Base-by-base conservation (phyloP, 306 rosid species). In the Astragalus glycyphyllos region DNA sequence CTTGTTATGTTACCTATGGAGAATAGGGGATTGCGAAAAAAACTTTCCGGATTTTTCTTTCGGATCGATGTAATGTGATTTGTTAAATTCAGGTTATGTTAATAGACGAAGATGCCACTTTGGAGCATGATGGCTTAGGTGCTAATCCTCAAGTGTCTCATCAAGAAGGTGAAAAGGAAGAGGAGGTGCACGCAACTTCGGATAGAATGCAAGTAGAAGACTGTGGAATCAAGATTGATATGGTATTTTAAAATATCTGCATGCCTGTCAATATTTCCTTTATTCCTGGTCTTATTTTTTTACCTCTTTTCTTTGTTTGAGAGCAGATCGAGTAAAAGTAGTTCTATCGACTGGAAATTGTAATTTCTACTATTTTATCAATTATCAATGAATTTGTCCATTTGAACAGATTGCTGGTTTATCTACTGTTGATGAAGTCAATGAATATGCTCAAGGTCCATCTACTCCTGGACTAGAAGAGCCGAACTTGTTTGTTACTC, bases 381-480 rank as follows among this genome's bases (percentile, higher is more conserved):
- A 51, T 64, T 49, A 72, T 58, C 13, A 65, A 51, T 75, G 17
- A 62, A 16, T 77, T 56, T 46, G 59, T 66, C 58, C 20, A 17
- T 81, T 56, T 80, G 78, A 78, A 46, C 81, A 88, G 95, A 72
- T 79, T 82, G 87, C 74, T 71, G 83, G 74, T 68, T 64, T 55
- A 15, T 83, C 82, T 23, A 53, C 76, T 34, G 53, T 68, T 75
- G 65, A 62, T 40, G 82, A 75, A 66, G 79, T 74, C 31, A 42
- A 75, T 69, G 85, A 75, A 47, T 84, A 79, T 69, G 84, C 87
- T 82, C 83, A 86, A 69, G 88, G 82, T 59, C 94, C 92, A 44
- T 89, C 84, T 68, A 87, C 89, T 79, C 87, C 92, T 55, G 86
- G 85, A 82, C 83, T 81, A 10, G 84, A 84, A 69, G 92, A 86